Conservation (phyloP, 2,329 filamentous ascomycete genomes). For the Diatrype stigma region DNA sequence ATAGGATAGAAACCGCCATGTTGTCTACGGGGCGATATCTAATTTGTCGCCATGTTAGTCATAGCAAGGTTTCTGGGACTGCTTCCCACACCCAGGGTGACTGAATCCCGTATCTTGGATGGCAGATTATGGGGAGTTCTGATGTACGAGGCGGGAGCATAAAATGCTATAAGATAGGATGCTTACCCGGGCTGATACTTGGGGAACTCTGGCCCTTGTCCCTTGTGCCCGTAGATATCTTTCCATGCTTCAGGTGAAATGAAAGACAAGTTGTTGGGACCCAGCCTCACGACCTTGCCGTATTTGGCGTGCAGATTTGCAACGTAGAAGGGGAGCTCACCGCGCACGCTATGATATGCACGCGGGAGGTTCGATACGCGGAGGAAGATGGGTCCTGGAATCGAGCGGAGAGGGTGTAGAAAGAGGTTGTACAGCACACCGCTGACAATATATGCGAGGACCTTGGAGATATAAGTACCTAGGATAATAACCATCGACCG, state of each 20-base stretch:
- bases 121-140: no score
- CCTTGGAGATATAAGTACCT: not conserved
- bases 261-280: not conserved
- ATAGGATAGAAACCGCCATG: not conserved
- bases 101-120: no score
- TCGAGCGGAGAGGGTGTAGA: constrained; percentile 1
- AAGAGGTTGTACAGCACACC: not conserved
- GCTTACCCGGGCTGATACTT: not conserved
- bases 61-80: not conserved
- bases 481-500: not conserved
- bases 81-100: no score
- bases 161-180: not conserved
- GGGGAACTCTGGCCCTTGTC: not conserved
- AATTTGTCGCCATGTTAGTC: not conserved
- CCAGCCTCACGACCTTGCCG: not conserved
- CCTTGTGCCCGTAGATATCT: constrained; percentile 3
- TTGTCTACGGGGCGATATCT: not conserved
- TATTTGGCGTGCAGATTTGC: constrained; percentile 1
- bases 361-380: not conserved
- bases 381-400: not conserved
- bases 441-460: not conserved
- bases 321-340: not conserved
- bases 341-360: not conserved
- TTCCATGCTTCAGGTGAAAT: constrained; percentile 1
- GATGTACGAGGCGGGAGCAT: not conserved